These are phyloP conservation scores for Glycine latifolia DNA, from an alignment of 306 rosid genomes.

Conservation along the genomic window DNA sequence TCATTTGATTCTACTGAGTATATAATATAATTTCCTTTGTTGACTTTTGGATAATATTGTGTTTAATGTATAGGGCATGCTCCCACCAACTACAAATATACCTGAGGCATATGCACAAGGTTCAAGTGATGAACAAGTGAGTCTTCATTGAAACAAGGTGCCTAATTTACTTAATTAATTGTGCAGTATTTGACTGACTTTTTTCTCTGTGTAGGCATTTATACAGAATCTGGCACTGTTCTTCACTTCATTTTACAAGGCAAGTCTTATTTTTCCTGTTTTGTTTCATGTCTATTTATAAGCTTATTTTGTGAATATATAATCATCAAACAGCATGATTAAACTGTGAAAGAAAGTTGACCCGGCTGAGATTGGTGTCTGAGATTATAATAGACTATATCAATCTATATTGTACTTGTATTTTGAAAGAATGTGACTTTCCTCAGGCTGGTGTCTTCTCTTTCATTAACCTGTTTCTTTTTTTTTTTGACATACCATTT, in stretches of 20 bases:
- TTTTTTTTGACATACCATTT: not conserved
- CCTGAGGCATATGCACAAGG: slow-evolving; percentile 94
- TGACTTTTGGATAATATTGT: slow-evolving; percentile 26
- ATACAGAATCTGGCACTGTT: slow-evolving; percentile 94
- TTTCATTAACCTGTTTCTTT: not conserved
- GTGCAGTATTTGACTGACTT: slow-evolving; percentile 27
- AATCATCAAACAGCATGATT: slow-evolving; percentile 35
- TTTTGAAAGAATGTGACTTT: not conserved
- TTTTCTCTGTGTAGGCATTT: slow-evolving; percentile 65
- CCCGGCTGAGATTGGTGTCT: not conserved
- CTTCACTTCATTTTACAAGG: slow-evolving; percentile 95
- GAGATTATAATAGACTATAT: slow-evolving; percentile 16
- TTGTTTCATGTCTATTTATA: not conserved
- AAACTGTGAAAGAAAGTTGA: slow-evolving; percentile 7
- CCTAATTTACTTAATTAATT: slow-evolving; percentile 17
- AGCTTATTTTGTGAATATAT: slow-evolving; percentile 8
- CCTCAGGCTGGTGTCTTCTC: not conserved
- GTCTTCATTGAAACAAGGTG: slow-evolving; percentile 6
- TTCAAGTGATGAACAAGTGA: slow-evolving; percentile 87
- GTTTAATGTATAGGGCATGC: slow-evolving; percentile 66
- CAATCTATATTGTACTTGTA: not conserved
- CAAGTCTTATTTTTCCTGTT: slow-evolving; percentile 37
- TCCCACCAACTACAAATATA: slow-evolving; percentile 80
- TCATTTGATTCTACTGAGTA: slow-evolving; percentile 1
- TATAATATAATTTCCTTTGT: slow-evolving; percentile 19